Evolutionary conservation across 1,284 basidiomycete genomes (phyloP).

Genomic region (Porodaedalea pini): DNA sequence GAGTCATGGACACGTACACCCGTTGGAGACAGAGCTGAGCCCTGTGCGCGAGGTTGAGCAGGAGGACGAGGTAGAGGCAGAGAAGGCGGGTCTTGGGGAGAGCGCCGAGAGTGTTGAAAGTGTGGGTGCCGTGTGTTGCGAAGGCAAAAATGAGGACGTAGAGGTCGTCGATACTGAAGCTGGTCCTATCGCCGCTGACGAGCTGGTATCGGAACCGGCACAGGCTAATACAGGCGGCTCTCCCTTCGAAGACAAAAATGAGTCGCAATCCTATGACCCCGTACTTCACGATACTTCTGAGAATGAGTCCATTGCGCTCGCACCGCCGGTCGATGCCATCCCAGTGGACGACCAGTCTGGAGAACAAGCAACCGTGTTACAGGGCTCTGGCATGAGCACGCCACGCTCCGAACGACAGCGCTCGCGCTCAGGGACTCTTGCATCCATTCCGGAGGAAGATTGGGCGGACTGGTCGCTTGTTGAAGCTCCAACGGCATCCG

Average conservation of each 20-base stretch:
- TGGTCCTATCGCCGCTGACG: no score
- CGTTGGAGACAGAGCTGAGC: slow-evolving; percentile 14
- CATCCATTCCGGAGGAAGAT: slow-evolving; percentile 16
- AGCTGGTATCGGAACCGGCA: neutral
- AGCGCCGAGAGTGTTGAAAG: neutral
- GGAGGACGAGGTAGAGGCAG: slow-evolving; percentile 12
- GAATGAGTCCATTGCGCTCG: no score
- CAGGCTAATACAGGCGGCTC: neutral
- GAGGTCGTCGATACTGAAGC: neutral
- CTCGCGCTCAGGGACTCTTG: slow-evolving; percentile 10
- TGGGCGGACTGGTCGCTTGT: slow-evolving; percentile 12
- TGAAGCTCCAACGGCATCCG: slow-evolving; percentile 4
- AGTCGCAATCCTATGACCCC: neutral
- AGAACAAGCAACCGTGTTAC: neutral
- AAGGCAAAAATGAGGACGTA: neutral
- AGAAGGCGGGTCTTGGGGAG: neutral
- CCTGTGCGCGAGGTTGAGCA: slow-evolving; percentile 15
- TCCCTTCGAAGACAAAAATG: neutral
- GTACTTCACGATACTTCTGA: no score
- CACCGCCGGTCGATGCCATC: no score
- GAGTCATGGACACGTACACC: neutral
- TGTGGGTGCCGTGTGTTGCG: neutral
- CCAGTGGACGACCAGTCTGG: neutral
- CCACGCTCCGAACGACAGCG: neutral
- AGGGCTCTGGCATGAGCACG: neutral